A percentile compares a stretch with the other conserved stretches of the same genome.
phyloP scores from a whole-genome alignment of 139 green algal genomes.

The Picochlorum sp. region DNA sequence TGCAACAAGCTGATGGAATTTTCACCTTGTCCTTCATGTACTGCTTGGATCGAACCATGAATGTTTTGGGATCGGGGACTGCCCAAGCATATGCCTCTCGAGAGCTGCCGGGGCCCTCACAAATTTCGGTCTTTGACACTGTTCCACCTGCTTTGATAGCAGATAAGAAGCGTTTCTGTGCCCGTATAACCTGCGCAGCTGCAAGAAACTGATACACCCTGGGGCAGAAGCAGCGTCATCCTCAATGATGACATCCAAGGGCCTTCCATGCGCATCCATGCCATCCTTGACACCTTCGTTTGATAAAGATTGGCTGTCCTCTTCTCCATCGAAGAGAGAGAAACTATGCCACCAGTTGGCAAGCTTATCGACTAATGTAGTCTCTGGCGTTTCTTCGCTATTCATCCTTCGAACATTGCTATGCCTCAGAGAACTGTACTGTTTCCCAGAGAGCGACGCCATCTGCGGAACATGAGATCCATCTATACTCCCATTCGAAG shows the following conservation, averaged over 20 bases:
- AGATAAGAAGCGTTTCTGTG: conserved; percentile 6
- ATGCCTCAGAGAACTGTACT: too few species aligned
- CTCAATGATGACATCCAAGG: background rate
- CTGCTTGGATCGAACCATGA: conserved; percentile 17
- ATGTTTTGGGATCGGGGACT: conserved; percentile 10
- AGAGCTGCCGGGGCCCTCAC: background rate
- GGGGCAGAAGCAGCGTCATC: background rate
- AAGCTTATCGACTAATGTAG: background rate
- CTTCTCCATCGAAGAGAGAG: too few species aligned
- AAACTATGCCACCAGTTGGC: background rate
- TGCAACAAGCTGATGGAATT: conserved; percentile 24
- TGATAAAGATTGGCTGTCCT: too few species aligned
- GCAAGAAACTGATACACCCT: conserved; percentile 22
- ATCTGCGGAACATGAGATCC: too few species aligned
- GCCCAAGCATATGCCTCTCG: conserved; percentile 11
- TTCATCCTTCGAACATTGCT: too few species aligned
- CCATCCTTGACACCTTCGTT: too few species aligned
- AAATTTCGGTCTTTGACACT: conserved; percentile 7
- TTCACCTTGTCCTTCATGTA: conserved; percentile 50
- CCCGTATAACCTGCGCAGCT: background rate
- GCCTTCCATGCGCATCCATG: too few species aligned
- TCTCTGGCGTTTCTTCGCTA: background rate
- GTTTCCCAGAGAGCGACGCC: too few species aligned
- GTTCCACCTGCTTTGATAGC: conserved; percentile 10
- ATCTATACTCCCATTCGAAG: background rate